Evolutionary conservation across 2,329 filamentous ascomycete species (phyloP).

Genomic region (Alternaria hordeiaustralica): DNA sequence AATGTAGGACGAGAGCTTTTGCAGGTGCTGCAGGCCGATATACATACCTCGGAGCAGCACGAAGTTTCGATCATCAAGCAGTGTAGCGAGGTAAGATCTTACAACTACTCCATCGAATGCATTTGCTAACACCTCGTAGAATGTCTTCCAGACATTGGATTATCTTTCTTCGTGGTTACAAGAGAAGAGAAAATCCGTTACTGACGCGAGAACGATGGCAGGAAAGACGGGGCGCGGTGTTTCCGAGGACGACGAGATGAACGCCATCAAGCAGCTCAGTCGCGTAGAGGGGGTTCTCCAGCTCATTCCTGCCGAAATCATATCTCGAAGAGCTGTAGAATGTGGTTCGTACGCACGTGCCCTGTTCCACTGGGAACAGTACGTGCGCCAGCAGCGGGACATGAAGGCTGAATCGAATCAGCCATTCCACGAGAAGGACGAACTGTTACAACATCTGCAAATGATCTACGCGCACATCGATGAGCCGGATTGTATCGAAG

Average conservation of each 20-base stretch:
- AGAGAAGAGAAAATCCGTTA: constrained; percentile 66
- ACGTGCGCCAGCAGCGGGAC: constrained; percentile 67
- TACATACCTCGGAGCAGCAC: constrained; percentile 60
- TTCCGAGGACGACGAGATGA: constrained; percentile 59
- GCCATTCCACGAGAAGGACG: constrained; percentile 61
- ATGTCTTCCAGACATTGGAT: constrained; percentile 87
- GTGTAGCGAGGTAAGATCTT: constrained; percentile 77
- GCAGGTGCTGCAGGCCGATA: constrained; percentile 71
- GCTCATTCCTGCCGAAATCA: constrained; percentile 73
- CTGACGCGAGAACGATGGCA: constrained; percentile 50
- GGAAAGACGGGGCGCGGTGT: constrained; percentile 53
- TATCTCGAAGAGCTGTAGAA: constrained; percentile 85
- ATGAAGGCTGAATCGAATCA: constrained; percentile 54
- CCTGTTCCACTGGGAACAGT: constrained; percentile 92
- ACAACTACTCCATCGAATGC: background rate
- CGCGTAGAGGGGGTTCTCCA: constrained; percentile 75
- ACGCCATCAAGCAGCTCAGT: constrained; percentile 61
- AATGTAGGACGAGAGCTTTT: constrained; percentile 77
- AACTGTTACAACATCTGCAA: constrained; percentile 79
- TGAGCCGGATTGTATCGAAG: constrained; percentile 94
- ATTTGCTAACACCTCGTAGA: constrained; percentile 59
- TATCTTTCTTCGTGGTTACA: constrained; percentile 92
- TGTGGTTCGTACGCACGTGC: constrained; percentile 93
- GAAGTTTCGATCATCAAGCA: constrained; percentile 79
- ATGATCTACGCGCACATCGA: constrained; percentile 97